A percentile compares a stretch with the other conserved stretches of the same genome.
These are phyloP conservation scores for Mycena rosella DNA, from an alignment of 768 basidiomycete species.

Conservation along the genomic window DNA sequence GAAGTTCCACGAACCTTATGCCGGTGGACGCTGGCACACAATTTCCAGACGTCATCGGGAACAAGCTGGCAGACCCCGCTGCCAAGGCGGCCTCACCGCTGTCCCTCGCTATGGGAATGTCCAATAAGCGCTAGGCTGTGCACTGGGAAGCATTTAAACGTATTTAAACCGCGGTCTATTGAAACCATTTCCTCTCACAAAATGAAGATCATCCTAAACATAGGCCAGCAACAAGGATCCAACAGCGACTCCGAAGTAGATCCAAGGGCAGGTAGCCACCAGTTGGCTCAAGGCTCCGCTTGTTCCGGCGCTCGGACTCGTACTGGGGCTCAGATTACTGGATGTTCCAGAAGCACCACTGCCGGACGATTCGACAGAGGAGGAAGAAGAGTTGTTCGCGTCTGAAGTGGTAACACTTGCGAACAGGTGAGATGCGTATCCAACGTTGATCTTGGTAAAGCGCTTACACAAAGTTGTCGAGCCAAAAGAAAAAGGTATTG, in stretches of 20 bases:
- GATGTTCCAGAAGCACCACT: not conserved
- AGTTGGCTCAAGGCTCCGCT: not conserved
- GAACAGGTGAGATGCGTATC: no score
- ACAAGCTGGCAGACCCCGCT: no score
- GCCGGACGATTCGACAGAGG: not conserved
- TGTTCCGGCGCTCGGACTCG: constrained; percentile 14
- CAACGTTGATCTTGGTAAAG: not conserved
- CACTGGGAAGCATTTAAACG: no score
- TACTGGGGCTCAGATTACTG: constrained; percentile 1
- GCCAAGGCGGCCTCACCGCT: no score
- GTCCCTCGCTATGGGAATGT: no score
- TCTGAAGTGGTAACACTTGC: constrained; percentile 16
- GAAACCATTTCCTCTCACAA: no score
- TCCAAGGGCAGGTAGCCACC: constrained; percentile 3
- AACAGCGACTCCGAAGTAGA: not conserved
- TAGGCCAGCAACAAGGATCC: not conserved
- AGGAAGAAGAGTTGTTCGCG: not conserved
- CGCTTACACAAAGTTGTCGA: constrained; percentile 42
- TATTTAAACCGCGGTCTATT: no score
- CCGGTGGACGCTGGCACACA: no score
- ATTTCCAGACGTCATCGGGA: no score
- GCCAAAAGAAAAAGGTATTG: constrained; percentile 36
- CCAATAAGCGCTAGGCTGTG: no score
- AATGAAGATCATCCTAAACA: not conserved
- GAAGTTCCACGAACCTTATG: no score